phyloP scores from a whole-genome alignment of 2,329 filamentous ascomycete genomes.

The Alternaria gansuensis region DNA sequence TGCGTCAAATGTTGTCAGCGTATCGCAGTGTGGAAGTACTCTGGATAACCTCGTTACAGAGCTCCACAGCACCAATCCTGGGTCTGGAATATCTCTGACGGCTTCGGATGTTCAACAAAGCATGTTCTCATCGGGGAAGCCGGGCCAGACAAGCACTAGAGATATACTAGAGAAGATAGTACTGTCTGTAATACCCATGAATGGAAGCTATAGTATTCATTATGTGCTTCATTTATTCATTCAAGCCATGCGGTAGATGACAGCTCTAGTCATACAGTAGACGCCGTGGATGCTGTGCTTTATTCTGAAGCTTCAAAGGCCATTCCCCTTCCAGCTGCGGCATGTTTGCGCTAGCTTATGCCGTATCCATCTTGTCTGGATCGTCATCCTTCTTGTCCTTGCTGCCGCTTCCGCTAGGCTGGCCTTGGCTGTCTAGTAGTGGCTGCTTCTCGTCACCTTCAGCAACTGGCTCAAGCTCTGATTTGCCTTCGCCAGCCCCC shows the following conservation, averaged over 20 bases:
- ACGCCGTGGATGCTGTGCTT: conserved; percentile 44
- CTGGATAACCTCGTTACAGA: neutral
- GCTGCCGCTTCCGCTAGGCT: conserved; percentile 68
- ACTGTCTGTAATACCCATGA: neutral
- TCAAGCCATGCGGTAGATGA: conserved; percentile 28
- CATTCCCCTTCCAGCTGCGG: conserved; percentile 4
- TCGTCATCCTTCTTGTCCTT: conserved; percentile 63
- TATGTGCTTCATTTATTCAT: conserved; percentile 30
- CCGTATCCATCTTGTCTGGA: conserved; percentile 89
- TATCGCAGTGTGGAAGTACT: neutral
- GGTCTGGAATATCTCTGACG: neutral
- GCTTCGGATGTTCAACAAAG: neutral
- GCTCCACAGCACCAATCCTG: neutral
- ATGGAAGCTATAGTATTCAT: conserved; percentile 15
- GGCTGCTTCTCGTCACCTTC: conserved; percentile 71
- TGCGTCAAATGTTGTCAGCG: neutral
- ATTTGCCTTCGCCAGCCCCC: conserved; percentile 74
- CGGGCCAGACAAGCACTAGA: neutral
- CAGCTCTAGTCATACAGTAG: conserved; percentile 37
- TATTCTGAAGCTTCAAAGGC: conserved; percentile 17
- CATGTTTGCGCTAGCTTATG: conserved; percentile 59
- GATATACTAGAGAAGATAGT: neutral
- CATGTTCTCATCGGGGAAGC: neutral
- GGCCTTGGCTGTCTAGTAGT: conserved; percentile 69
- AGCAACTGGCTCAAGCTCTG: conserved; percentile 80